phyloP scores from a whole-genome alignment of 306 rosid species.

The Lathyrus oleraceus region DNA sequence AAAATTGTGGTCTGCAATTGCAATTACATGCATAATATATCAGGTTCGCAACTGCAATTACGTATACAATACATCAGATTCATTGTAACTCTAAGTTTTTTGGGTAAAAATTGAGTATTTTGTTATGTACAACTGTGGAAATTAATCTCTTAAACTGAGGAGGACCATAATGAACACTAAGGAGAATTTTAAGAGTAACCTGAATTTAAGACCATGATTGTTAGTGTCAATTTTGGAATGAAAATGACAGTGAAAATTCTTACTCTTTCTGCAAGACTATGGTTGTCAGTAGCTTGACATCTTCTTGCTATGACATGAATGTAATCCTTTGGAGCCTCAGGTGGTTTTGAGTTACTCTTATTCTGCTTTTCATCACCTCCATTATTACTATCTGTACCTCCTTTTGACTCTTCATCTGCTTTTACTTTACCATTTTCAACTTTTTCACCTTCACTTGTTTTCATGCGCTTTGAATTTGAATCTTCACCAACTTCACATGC shows the following conservation, averaged over 20 bases:
- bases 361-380: constrained; percentile 57
- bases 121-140: no score
- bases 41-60: not conserved
- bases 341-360: constrained; percentile 57
- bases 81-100: no score
- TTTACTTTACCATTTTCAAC: constrained; percentile 46
- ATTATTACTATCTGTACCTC: constrained; percentile 36
- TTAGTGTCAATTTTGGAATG: not conserved
- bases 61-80: no score
- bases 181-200: not conserved
- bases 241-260: constrained; percentile 26
- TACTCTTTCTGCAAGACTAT: constrained; percentile 99
- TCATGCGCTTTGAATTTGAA: constrained; percentile 59
- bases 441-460: constrained; percentile 52
- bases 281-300: constrained; percentile 99
- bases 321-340: constrained; percentile 85
- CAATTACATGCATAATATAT: not conserved
- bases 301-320: constrained; percentile 99
- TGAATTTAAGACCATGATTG: not conserved
- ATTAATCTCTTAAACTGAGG: no score
- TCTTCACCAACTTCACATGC: constrained; percentile 51
- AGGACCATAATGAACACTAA: no score
- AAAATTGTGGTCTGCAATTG: not conserved
- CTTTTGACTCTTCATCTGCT: constrained; percentile 63
- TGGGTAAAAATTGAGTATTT: no score